These are phyloP conservation scores for Fusarium denticulatum DNA, from an alignment of 2,329 filamentous ascomycete genomes.

Conservation along the genomic window DNA sequence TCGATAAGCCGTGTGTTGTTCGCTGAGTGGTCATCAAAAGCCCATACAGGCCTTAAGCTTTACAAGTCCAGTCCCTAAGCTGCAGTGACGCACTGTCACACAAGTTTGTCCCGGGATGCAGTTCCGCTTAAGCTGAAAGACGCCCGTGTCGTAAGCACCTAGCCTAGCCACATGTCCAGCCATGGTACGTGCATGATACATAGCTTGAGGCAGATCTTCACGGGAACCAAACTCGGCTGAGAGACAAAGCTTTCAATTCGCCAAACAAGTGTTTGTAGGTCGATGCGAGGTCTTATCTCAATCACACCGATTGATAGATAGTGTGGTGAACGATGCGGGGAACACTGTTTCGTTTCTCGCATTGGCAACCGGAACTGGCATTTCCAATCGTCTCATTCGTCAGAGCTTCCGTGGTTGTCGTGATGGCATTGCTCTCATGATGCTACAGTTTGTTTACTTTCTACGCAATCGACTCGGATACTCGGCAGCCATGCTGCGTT, in stretches of 20 bases:
- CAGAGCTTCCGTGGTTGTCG: conserved; percentile 2
- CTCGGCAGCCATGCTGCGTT: conserved; percentile 1
- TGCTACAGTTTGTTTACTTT: conserved; percentile 30
- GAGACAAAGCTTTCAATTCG: not conserved
- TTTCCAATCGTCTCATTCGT: conserved; percentile 28
- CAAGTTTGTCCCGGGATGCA: conserved; percentile 21
- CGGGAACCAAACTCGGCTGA: conserved; percentile 5
- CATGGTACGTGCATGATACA: conserved; percentile 9
- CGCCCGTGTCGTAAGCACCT: conserved; percentile 16
- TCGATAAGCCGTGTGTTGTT: conserved; percentile 40
- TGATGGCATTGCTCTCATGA: conserved; percentile 29
- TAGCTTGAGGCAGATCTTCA: conserved; percentile 4
- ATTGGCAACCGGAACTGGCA: not conserved
- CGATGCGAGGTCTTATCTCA: conserved; percentile 12
- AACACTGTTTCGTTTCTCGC: conserved; percentile 13
- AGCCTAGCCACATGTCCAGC: conserved; percentile 5
- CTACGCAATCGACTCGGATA: conserved; percentile 10
- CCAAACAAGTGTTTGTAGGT: not conserved
- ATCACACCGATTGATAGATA: conserved; percentile 26
- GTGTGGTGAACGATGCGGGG: conserved; percentile 34
- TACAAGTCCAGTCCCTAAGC: conserved; percentile 22
- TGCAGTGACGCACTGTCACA: conserved; percentile 37
- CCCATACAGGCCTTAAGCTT: not conserved
- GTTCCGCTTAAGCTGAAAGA: conserved; percentile 18
- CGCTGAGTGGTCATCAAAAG: conserved; percentile 30